Evolutionary conservation across 2,329 filamentous ascomycete species (phyloP), one percentile per base, ranked within the genome.

Genomic region (Iodosphaeria phyllophila): DNA sequence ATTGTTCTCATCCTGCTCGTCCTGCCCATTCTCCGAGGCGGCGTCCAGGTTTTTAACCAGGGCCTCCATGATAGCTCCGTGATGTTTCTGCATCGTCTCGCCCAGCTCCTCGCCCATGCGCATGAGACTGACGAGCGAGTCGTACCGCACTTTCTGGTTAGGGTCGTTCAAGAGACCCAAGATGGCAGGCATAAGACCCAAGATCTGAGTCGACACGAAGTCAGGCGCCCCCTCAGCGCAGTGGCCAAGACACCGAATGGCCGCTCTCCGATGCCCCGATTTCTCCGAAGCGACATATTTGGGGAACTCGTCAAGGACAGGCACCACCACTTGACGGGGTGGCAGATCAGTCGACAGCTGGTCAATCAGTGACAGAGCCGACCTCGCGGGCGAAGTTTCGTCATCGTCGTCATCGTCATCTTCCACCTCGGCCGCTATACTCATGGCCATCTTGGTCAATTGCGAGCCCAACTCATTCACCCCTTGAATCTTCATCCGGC

Each of bases 221-320:
- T 98, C 89, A 10, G 89, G 89, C 16, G 89, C 86, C 39, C 89
- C 89, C 58, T 95, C 89, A 26, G 92, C 86, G 39, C 80, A 86
- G 58, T 86, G 91, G 30, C 86, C 86, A 5, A 98, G 66, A 24
- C 86, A 76, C 33, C 95, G 64, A 44, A 95, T 89, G 51, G 79
- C 84, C 27, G 86, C 84, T 51, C 86, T 78, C 31, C 86, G 74
- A 54, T 77, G 76, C 39, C 80, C 73, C 18, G 83, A 65, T 42
- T 91, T 66, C 30, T 63, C 52, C 43, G 70, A 74, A 38, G 65
- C 65, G 37, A 86, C 80, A 44, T 89, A 93, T 37, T 68, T 66
- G 18, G 80, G 74, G 36, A 95, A 75, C 26, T 79, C 72, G 38
- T 92, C 77, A 16, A 98, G 70, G 2, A 98, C 65, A 23, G 89